Conservation (phyloP, 768 basidiomycete genomes). For the Lactarius akahatsu region DNA sequence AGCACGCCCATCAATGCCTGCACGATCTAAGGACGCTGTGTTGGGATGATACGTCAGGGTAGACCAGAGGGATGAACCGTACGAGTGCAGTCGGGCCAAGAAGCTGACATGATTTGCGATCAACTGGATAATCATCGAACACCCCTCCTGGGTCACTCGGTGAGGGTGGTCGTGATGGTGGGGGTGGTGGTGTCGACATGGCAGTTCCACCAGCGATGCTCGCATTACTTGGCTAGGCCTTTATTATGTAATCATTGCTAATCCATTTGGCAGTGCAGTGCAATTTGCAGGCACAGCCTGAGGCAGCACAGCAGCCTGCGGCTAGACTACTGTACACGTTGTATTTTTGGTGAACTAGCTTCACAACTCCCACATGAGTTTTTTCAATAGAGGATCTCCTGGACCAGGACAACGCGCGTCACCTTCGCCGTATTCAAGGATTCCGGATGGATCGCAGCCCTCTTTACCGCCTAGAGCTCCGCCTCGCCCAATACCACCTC, state of each 20-base stretch:
- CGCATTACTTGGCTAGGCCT: not conserved
- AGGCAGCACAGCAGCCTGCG: not conserved
- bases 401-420: slow-evolving; percentile 8
- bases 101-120: slow-evolving; percentile 45
- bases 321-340: not conserved
- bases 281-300: too few species aligned
- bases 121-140: slow-evolving; percentile 41
- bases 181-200: slow-evolving; percentile 11
- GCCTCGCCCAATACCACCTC: slow-evolving; percentile 28
- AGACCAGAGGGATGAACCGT: slow-evolving; percentile 27
- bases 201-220: not conserved
- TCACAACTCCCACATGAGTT: slow-evolving; percentile 18
- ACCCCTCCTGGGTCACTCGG: slow-evolving; percentile 20
- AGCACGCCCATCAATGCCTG: slow-evolving; percentile 89
- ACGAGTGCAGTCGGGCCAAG: slow-evolving; percentile 50
- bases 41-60: slow-evolving; percentile 13
- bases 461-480: slow-evolving; percentile 20
- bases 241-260: not conserved
- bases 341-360: too few species aligned
- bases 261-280: not conserved
- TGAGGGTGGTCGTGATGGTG: slow-evolving; percentile 1
- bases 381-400: slow-evolving; percentile 24
- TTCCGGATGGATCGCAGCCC: slow-evolving; percentile 26
- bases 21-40: slow-evolving; percentile 52
- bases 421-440: slow-evolving; percentile 27